Base-by-base conservation (phyloP, 495 filamentous ascomycete species). In the Lophium mytilinum region DNA sequence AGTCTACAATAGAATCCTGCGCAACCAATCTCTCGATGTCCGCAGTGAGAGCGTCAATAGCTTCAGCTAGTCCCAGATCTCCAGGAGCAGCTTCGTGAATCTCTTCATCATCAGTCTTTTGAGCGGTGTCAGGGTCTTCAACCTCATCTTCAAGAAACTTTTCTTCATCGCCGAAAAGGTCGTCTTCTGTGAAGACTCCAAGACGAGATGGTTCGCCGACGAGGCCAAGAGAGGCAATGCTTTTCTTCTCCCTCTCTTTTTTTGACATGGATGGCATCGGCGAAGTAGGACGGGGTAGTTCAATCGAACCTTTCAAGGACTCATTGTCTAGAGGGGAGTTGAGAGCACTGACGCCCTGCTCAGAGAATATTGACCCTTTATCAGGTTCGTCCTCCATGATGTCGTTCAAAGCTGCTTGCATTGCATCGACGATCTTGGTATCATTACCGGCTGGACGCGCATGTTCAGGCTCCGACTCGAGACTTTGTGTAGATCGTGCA, bases 81-180 rank as follows among this genome's bases (percentile, higher is more conserved):
- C 94, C 94, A 6, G 94, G 94, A 1, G 90, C 90, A 39, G 94
- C 94, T 76, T 96, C 87, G 58, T 95, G 90, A 21, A 99, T 86
- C 55, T 88, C 88, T 55, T 96, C 90, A 34, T 87, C 82, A 12
- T 81, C 77, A 37, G 54, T 61, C 35, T 76, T 60, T 4, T 65
- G 42, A 21, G 61, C 52, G 10, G 21, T 80, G 12, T 87, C 81
- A 6, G 78, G 76, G 58, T 91, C 89, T 53, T 89, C 87, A 37
- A 84, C 82, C 66, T 95, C 90, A 63, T 95, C 91, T 50, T 90
- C 86, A 14, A 88, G 76, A 60, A 88, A 90, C 57, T 85, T 89
- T 61, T 90, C 83, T 66, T 95, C 90, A 53, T 97, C 93, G 11
- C 83, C 84, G 66, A 96, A 97, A 18, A 99, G 81, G 65, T 96